Evolutionary conservation across 371 early-diverging fungal species (phyloP), one percentile per base, ranked within the genome.

Genomic region (Neoconidiobolus thromboides): DNA sequence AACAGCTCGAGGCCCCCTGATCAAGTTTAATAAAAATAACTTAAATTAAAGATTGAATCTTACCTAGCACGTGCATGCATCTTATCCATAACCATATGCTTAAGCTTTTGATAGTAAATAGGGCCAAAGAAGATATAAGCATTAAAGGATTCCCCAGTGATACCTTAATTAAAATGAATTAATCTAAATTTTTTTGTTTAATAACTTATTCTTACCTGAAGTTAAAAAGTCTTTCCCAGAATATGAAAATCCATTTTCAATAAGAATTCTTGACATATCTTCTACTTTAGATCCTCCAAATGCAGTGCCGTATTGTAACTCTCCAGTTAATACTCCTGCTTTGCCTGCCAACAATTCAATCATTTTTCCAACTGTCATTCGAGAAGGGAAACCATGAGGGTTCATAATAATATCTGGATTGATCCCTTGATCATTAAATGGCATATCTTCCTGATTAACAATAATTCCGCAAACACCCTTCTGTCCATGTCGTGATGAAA

Each of bases 281-380:
- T 91, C 91, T 6, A 97, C 91, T 68, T 90, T 91, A 67, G 86
- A 83, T 36, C 96, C 95, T 58, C 94, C 93, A 76, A 98, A 98
- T 2, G 92, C 94, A 9, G 99, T 98, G 56, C 97, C 98, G 64
- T 99, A 98, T 67, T 96, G 95, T 44, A 94, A 70, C 67, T 87
- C 76, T 38, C 99, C 99, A 63, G 83, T 85, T 61, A 98, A 65
- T 1, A 98, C 89, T 54, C 96, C 99, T 0, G 98, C 98, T 71
- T 99, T 99, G 62, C 99, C 99, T 3, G 92, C 89, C 53, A 97
- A 69, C 60, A 96, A 69, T 74, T 99, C 99, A 68, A 99, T 91
- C 86, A 99, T 95, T 71, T 99, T 98, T 55, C 99, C 99, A 2
- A 99, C 98, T 36, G 99, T 99, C 99, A 99, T 99, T 76, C 99